Conservation (phyloP, 768 basidiomycete genomes). For the Trichaptum fuscoviolaceum region DNA sequence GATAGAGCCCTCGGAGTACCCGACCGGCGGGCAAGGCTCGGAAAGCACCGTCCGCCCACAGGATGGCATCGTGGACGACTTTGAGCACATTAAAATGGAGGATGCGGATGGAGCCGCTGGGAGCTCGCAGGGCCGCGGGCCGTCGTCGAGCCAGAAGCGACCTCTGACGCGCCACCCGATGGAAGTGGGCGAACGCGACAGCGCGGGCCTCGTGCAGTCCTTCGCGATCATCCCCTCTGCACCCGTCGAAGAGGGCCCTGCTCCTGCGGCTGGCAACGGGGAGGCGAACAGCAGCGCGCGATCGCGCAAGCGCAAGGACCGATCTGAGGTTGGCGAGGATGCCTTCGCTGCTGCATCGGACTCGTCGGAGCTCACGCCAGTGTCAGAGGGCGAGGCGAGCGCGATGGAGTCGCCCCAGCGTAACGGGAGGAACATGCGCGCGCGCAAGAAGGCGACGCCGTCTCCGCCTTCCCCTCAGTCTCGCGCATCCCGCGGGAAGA, state of each 20-base stretch:
- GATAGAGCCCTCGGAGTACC: neutral
- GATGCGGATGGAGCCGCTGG: neutral
- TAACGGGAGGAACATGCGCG: neutral
- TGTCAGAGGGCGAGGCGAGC: neutral
- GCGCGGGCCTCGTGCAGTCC: neutral
- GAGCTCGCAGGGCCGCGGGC: neutral
- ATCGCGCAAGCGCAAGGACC: neutral
- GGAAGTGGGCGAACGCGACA: neutral
- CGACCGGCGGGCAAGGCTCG: neutral
- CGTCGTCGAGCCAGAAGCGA: neutral
- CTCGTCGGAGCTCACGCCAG: conserved; percentile 4
- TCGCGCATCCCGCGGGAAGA: neutral
- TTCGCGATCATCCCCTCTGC: neutral
- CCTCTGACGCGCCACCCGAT: neutral
- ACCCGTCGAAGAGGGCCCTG: neutral
- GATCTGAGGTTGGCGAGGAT: neutral
- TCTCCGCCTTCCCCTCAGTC: neutral
- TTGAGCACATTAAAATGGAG: neutral
- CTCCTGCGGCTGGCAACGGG: neutral
- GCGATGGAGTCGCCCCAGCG: neutral
- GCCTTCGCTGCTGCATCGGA: conserved; percentile 5
- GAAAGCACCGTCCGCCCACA: neutral
- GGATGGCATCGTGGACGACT: neutral
- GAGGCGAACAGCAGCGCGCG: neutral
- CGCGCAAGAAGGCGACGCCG: neutral